These are phyloP conservation scores for Eucalyptus coolabah DNA, from an alignment of 345 rosid species.

Conservation along the genomic window DNA sequence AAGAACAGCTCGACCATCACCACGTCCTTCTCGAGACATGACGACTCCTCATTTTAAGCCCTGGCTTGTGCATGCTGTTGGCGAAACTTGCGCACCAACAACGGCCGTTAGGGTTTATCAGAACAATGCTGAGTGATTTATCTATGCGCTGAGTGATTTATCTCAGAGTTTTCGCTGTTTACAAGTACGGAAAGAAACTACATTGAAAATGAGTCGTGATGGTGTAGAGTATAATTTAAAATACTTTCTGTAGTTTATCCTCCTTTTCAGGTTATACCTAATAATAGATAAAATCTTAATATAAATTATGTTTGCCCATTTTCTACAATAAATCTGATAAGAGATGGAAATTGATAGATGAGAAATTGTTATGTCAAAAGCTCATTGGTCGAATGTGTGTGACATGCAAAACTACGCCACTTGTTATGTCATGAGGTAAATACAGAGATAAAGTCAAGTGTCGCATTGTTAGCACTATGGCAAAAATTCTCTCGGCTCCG, in stretches of 20 bases:
- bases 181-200: not conserved
- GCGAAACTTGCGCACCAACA: not conserved
- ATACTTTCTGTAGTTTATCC: not conserved
- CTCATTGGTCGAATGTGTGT: not conserved
- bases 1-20: not conserved
- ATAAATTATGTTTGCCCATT: not conserved
- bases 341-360: not conserved
- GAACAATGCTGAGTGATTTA: not conserved
- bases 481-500: not conserved
- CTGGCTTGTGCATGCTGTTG: not conserved
- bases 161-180: not conserved
- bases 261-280: not conserved
- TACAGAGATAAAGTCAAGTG: not conserved
- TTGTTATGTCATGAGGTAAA: not conserved
- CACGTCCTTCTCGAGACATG: not conserved
- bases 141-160: not conserved
- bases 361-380: not conserved
- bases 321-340: not conserved
- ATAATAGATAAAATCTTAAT: not conserved
- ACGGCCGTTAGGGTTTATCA: not conserved
- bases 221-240: not conserved
- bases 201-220: not conserved
- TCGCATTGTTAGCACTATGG: not conserved
- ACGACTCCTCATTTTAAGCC: not conserved
- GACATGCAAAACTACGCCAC: not conserved